Evolutionary conservation across 2,329 filamentous ascomycete species (phyloP), one percentile per base, ranked within the genome.

Genomic region (Colletotrichum sublineola): DNA sequence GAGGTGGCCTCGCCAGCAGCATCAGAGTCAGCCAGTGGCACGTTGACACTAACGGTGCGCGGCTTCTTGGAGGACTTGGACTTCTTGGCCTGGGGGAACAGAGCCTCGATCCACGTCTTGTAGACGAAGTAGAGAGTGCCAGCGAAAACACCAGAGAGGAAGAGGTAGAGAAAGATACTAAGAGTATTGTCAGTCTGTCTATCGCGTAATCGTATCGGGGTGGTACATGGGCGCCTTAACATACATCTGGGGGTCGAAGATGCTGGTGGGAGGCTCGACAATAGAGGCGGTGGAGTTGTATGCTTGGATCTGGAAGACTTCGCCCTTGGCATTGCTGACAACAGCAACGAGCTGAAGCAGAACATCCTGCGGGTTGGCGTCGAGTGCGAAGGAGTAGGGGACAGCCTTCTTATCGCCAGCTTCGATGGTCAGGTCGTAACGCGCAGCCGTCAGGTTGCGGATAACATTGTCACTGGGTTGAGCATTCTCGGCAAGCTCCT

Each of bases 131-230:
- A 98, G 81, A 93, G 90, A 66, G 92, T 94, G 74, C 93, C 95
- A 75, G 85, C 90, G 81, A 97, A 97, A 75, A 88, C 89, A 74
- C 88, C 91, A 66, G 92, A 87, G 77, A 99, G 93, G 87, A 98
- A 92, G 81, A 97, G 88, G 87, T 98, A 98, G 75, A 99, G 91
- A 91, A 99, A 99, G 85, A 98, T 94, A 81, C 96, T 98, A 67
- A 18, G 20, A 18, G 6, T 6, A 29, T 56, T 56, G 55, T 68
- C 55, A 56, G 55, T 15, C 9, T 93, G 71, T 92, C 87, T 87
- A 93, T 93, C 79, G 29, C 18, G 5, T 2, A 3, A 33, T 6
- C 15, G 15, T 7, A 24, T 52, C 24, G n/a, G 29, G 29, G 29
- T n/a, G 12, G 65, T 44, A 31, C 67, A 56, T 33, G 29, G 29